These are phyloP conservation scores for Rehmannia glutinosa DNA, from an alignment of 257 asterid genomes.

Conservation along the genomic window DNA sequence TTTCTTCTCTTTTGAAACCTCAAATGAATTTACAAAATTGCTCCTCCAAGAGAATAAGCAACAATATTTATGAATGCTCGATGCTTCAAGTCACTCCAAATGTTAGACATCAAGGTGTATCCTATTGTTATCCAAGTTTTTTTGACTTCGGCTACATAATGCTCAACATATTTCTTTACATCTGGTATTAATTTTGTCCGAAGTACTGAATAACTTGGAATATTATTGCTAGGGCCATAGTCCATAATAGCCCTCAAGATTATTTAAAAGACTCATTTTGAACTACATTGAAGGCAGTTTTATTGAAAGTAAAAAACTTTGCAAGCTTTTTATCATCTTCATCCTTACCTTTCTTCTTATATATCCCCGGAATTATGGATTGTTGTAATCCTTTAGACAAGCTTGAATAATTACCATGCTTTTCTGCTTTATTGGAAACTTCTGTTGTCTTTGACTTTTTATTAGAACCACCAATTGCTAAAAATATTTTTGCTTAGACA, in stretches of 20 bases:
- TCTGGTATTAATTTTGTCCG: neutral
- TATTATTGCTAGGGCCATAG: no score
- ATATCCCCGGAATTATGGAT: neutral
- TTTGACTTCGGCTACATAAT: neutral
- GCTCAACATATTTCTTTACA: neutral
- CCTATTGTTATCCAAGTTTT: neutral
- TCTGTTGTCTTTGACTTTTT: no score
- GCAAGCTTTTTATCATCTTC: neutral
- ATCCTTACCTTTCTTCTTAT: neutral
- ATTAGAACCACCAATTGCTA: neutral
- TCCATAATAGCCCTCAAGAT: neutral
- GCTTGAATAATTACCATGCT: no score
- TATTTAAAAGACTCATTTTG: no score
- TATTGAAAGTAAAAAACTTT: neutral
- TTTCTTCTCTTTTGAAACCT: no score
- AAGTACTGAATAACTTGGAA: neutral
- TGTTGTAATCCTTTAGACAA: no score
- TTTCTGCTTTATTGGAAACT: no score
- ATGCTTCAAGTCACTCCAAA: conserved; percentile 3
- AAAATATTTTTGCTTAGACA: neutral
- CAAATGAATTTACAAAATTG: no score
- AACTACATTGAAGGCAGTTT: neutral
- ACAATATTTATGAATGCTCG: no score
- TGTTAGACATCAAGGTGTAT: neutral
- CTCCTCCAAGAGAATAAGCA: no score